These are phyloP conservation scores for Stenocarpella maydis DNA, from an alignment of 2,329 filamentous ascomycete species.

Conservation along the genomic window DNA sequence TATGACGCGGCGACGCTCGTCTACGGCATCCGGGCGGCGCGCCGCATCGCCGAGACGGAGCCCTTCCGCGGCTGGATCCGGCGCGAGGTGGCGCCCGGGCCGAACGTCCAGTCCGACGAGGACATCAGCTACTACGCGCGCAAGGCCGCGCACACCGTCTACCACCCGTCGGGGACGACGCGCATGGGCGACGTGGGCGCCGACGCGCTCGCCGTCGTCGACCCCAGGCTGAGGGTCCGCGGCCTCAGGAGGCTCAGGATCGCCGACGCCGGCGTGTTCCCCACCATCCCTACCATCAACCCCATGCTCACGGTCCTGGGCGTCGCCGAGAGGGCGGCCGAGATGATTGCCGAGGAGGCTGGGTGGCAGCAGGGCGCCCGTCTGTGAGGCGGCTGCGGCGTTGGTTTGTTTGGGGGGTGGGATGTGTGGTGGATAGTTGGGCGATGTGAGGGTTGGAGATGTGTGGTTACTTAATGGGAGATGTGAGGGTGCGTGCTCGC, in stretches of 20 bases:
- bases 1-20: constrained; percentile 86
- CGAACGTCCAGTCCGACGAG: constrained; percentile 77
- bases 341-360: constrained; percentile 80
- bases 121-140: constrained; percentile 84
- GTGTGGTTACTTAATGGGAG: neutral
- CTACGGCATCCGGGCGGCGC: constrained; percentile 78
- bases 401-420: neutral
- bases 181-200: constrained; percentile 82
- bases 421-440: no score
- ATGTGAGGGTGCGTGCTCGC: neutral
- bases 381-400: constrained; percentile 38
- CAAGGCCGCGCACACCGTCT: constrained; percentile 84
- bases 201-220: constrained; percentile 82
- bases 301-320: constrained; percentile 90
- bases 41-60: constrained; percentile 75
- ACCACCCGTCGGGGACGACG: constrained; percentile 88
- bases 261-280: constrained; percentile 88
- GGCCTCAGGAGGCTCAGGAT: constrained; percentile 79
- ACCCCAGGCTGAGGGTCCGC: constrained; percentile 74
- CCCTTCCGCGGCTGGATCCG: constrained; percentile 88
- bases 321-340: constrained; percentile 83
- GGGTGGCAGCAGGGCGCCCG: constrained; percentile 49
- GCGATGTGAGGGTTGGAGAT: neutral
- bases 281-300: constrained; percentile 84
- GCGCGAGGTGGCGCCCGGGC: constrained; percentile 81